A percentile compares a stretch with the other conserved stretches of the same genome.
Conservation (phyloP, 257 asterid genomes). For the Solanum bulbocastanum region DNA sequence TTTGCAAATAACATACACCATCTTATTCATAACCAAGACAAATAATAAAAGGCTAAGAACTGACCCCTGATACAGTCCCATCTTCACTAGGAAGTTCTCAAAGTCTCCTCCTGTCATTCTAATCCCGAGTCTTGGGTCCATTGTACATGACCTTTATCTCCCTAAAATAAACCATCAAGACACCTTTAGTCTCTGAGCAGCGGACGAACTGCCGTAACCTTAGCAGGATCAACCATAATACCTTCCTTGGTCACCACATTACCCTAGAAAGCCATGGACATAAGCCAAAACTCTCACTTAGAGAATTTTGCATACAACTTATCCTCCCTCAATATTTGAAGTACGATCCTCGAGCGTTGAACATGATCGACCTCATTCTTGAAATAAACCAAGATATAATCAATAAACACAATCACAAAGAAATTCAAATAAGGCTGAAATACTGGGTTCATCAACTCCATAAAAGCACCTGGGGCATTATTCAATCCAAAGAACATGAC, state of each 20-base stretch:
- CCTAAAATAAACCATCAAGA: neutral
- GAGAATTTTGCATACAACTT: too few species aligned
- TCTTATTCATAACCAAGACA: neutral
- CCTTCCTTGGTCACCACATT: too few species aligned
- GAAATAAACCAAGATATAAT: too few species aligned
- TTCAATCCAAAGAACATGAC: neutral
- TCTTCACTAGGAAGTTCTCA: neutral
- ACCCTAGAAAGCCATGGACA: too few species aligned
- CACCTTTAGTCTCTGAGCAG: neutral
- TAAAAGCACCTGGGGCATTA: too few species aligned
- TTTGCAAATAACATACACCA: neutral
- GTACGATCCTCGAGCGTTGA: too few species aligned
- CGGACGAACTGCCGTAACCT: too few species aligned
- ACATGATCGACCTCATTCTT: too few species aligned
- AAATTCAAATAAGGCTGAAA: neutral
- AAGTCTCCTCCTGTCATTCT: neutral
- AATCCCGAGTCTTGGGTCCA: neutral
- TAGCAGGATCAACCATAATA: too few species aligned
- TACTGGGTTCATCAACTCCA: neutral
- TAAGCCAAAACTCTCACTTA: too few species aligned
- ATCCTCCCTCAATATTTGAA: too few species aligned
- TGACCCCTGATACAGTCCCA: neutral
- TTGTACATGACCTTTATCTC: neutral
- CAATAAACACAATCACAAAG: too few species aligned
- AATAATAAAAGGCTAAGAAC: neutral